phyloP scores from a whole-genome alignment of 2,329 filamentous ascomycete genomes.

The Stenocarpella maydis region DNA sequence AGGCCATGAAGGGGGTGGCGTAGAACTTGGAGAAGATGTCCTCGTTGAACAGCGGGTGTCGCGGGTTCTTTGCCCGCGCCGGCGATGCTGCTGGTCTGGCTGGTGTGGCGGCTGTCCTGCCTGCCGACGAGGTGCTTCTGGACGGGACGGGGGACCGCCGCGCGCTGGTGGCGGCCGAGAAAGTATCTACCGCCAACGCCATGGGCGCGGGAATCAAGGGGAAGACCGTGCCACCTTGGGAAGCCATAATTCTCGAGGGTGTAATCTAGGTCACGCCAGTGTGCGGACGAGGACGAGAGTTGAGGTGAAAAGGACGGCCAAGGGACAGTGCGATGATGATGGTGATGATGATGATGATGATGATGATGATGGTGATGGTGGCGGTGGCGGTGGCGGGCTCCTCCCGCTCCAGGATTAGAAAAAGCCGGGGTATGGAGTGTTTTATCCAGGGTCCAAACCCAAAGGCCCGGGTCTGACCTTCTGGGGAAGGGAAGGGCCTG shows the following conservation, averaged over 20 bases:
- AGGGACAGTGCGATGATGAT: neutral
- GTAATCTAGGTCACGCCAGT: neutral
- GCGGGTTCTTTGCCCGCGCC: neutral
- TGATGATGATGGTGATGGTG: too few relatives aligned
- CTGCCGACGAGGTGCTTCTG: neutral
- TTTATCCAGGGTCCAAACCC: slow-evolving; percentile 22
- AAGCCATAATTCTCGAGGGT: slow-evolving; percentile 27
- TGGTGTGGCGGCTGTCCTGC: neutral
- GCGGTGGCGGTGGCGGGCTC: slow-evolving; percentile 6
- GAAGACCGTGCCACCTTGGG: slow-evolving; percentile 14
- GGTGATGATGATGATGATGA: too few relatives aligned
- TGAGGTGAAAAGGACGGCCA: neutral
- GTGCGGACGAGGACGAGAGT: slow-evolving; percentile 4
- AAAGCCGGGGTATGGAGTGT: slow-evolving; percentile 18
- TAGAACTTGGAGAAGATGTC: slow-evolving; percentile 31
- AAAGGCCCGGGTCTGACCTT: slow-evolving; percentile 16
- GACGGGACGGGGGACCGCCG: slow-evolving; percentile 7
- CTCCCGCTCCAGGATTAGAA: slow-evolving; percentile 8
- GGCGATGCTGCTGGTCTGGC: neutral
- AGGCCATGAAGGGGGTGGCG: slow-evolving; percentile 22
- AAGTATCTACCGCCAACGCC: slow-evolving; percentile 32
- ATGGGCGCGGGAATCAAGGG: slow-evolving; percentile 34
- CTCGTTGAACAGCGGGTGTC: slow-evolving; percentile 29
- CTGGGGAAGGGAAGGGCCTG: neutral
- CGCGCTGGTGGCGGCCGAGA: slow-evolving; percentile 26